Base-by-base conservation (phyloP, 129 eudicot species). In the Flaveria robusta region DNA sequence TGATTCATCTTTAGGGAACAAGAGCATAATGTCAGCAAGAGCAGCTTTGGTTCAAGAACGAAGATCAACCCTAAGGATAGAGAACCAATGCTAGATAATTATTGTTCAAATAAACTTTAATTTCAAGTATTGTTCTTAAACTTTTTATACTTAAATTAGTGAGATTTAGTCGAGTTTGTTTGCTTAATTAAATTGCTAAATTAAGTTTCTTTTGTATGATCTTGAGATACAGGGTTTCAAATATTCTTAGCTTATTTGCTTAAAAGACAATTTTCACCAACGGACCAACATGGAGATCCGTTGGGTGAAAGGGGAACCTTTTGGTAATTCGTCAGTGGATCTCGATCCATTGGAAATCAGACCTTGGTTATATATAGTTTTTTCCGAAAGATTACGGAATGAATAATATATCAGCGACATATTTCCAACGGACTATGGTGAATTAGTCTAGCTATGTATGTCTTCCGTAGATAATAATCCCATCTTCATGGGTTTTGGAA, bases 21-120 rank as follows among this genome's bases (percentile, higher is more conserved):
- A 68, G 26, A 76, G 65, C 31, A 90, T 90, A 51, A 74, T 85
- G 88, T 86, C 86, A 41, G 98, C 97, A 20, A 52, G 98, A 37
- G 87, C 83, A 16, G 85, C 98, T 39, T 79, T 93, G 88, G 80
- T 87, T 64, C 83, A 86, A 67, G 92, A 90, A 86, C 81, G 85
- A 77, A 85, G 89, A 64, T 81, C 87, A 59, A 72, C 85, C 29
- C 9, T 73, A 19, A 73, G 83, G 75, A 80, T 80, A 54, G 42
- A 73, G 39, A 80, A 80, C 45, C 18, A 64, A 42, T 80, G 83
- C 68, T 80, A 27, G 60, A 12, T 71, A 64, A 72, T 22, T 71
- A 79, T 3, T 16, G 37, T 6, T 43, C 13, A 77, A 55, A 27
- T 60, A 31, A 55, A 18, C 9, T n/a, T 34, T 34, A 34, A 34